Conservation (phyloP, 306 rosid genomes). For the Vigna hirtella region DNA sequence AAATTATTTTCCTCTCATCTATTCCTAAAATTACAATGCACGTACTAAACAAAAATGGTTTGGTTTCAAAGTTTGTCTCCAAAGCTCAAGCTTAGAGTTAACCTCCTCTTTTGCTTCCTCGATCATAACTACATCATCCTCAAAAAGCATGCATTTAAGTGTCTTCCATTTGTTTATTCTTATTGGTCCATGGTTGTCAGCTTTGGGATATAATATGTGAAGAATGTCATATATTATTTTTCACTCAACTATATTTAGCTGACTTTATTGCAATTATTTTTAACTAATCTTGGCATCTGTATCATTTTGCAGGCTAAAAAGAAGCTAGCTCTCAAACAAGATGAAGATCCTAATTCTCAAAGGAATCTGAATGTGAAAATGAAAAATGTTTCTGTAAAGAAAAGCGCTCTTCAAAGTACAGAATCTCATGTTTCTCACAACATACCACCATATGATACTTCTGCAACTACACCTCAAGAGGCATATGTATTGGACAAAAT, state of each 20-base stretch:
- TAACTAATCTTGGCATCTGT: slow-evolving; percentile 25
- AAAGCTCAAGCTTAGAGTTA: neutral
- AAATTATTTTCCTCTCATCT: neutral
- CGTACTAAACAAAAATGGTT: neutral
- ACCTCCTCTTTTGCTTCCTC: neutral
- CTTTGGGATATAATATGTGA: too few relatives aligned
- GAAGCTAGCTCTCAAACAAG: slow-evolving; percentile 53
- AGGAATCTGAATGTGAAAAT: slow-evolving; percentile 61
- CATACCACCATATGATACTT: slow-evolving; percentile 72
- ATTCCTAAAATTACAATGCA: neutral
- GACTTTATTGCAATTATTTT: slow-evolving; percentile 38
- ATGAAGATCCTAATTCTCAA: slow-evolving; percentile 59
- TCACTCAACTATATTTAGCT: neutral
- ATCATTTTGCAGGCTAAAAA: slow-evolving; percentile 59
- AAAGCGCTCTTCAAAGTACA: slow-evolving; percentile 62
- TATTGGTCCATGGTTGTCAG: too few relatives aligned
- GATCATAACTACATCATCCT: neutral
- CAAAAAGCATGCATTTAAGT: slow-evolving; percentile 5
- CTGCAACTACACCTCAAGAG: slow-evolving; percentile 76
- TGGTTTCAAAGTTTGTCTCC: neutral
- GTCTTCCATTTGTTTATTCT: neutral
- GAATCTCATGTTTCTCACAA: slow-evolving; percentile 59
- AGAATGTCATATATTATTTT: neutral
- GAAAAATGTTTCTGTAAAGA: slow-evolving; percentile 60
- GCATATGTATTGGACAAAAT: slow-evolving; percentile 83